phyloP scores from a whole-genome alignment of 2,329 filamentous ascomycete species.

The Tolypocladium nubicola region DNA sequence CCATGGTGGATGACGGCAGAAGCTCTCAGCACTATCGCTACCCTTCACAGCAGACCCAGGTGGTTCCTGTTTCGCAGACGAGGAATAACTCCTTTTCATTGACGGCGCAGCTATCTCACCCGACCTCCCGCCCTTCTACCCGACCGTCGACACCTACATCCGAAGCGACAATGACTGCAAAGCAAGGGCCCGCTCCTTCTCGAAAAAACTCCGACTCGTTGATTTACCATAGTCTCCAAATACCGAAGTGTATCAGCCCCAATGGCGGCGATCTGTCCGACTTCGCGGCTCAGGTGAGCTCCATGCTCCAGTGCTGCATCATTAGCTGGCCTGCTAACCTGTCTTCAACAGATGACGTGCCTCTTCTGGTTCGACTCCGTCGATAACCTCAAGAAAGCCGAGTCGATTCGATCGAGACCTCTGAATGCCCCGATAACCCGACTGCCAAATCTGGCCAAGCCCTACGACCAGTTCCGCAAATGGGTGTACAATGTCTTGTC shows the following conservation, averaged over 20 bases:
- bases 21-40: conserved; percentile 20
- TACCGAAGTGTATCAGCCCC: conserved; percentile 66
- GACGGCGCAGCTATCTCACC: conserved; percentile 1
- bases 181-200: conserved; percentile 19
- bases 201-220: conserved; percentile 32
- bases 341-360: conserved; percentile 64
- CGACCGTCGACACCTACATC: conserved; percentile 27
- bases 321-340: neutral
- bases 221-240: conserved; percentile 52
- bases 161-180: conserved; percentile 14
- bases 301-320: neutral
- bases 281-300: conserved; percentile 67
- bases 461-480: conserved; percentile 73
- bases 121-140: conserved; percentile 21
- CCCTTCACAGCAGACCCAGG: conserved; percentile 14
- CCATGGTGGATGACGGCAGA: conserved; percentile 21
- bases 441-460: conserved; percentile 62
- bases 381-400: conserved; percentile 64
- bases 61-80: conserved; percentile 4
- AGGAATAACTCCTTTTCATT: conserved; percentile 5
- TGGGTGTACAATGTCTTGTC: conserved; percentile 88
- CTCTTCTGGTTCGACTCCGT: conserved; percentile 96
- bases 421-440: conserved; percentile 31
- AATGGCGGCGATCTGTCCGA: conserved; percentile 68
- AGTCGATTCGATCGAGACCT: conserved; percentile 41